Percentiles rank a stretch among this genome's conserved stretches.
These are phyloP conservation scores for Aspergillus carlsbadensis DNA, from an alignment of 495 filamentous ascomycete species.

Conservation along the genomic window DNA sequence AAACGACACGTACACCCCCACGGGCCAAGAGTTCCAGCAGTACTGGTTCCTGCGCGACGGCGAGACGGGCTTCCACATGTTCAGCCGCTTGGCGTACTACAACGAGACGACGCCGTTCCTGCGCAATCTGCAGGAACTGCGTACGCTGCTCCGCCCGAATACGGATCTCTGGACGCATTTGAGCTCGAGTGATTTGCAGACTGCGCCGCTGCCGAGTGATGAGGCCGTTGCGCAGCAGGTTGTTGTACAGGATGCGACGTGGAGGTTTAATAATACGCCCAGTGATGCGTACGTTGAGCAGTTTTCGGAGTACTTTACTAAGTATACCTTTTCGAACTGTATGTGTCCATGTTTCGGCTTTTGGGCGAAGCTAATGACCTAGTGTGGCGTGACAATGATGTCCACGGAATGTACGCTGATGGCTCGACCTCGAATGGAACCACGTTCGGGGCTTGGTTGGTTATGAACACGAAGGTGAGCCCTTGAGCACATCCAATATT, in stretches of 20 bases:
- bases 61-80: constrained; percentile 56
- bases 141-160: constrained; percentile 56
- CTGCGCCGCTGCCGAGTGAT: constrained; percentile 50
- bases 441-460: constrained; percentile 56
- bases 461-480: constrained; percentile 53
- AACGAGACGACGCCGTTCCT: constrained; percentile 53
- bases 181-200: constrained; percentile 47
- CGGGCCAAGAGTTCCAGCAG: constrained; percentile 53
- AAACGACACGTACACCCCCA: constrained; percentile 50
- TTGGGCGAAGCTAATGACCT: background rate
- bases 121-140: constrained; percentile 53
- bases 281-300: constrained; percentile 50
- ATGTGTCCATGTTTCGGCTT: background rate
- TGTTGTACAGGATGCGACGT: constrained; percentile 57
- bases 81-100: constrained; percentile 52
- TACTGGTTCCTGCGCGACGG: constrained; percentile 57
- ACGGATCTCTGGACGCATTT: constrained; percentile 57
- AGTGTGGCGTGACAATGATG: constrained; percentile 50
- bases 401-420: constrained; percentile 56
- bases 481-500: background rate
- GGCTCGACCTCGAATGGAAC: constrained; percentile 47
- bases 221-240: constrained; percentile 40
- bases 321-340: constrained; percentile 54
- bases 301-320: constrained; percentile 58
- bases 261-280: constrained; percentile 51